These are phyloP conservation scores for Linaria vulgaris DNA, from an alignment of 257 asterid species.

Conservation along the genomic window DNA sequence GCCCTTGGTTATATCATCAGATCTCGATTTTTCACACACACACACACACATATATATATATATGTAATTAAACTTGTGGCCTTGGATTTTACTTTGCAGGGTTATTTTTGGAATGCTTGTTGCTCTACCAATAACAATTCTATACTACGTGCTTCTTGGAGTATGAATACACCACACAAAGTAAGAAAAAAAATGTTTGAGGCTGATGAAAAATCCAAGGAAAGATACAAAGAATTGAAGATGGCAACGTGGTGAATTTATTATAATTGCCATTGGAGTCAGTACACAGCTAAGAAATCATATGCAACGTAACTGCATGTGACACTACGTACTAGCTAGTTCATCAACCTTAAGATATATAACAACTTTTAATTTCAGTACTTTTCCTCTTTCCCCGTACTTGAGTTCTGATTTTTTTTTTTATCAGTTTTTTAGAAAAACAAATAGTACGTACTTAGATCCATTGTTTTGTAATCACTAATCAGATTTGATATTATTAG, in stretches of 20 bases:
- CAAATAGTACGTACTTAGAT: no score
- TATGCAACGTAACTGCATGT: conserved; percentile 49
- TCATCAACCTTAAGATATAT: not conserved
- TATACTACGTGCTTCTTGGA: conserved; percentile 88
- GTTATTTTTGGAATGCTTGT: conserved; percentile 90
- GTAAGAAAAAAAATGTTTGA: conserved; percentile 24
- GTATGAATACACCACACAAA: conserved; percentile 36
- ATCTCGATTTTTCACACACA: no score
- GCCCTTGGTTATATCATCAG: no score
- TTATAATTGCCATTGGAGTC: conserved; percentile 44
- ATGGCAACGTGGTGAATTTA: conserved; percentile 31
- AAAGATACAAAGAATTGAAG: conserved; percentile 19
- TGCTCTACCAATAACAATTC: conserved; percentile 84
- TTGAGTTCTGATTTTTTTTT: not conserved
- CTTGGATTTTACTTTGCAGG: conserved; percentile 41
- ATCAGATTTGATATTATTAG: not conserved
- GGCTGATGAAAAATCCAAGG: conserved; percentile 42
- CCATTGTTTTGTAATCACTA: no score
- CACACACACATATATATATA: no score
- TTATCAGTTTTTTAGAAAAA: conserved; percentile 20
- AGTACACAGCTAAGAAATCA: conserved; percentile 51
- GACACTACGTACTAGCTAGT: no score
- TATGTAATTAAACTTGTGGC: no score
- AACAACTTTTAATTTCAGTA: no score
- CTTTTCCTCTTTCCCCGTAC: not conserved